Conservation (phyloP, 2,329 filamentous ascomycete species). For the Tolypocladium amazonense region DNA sequence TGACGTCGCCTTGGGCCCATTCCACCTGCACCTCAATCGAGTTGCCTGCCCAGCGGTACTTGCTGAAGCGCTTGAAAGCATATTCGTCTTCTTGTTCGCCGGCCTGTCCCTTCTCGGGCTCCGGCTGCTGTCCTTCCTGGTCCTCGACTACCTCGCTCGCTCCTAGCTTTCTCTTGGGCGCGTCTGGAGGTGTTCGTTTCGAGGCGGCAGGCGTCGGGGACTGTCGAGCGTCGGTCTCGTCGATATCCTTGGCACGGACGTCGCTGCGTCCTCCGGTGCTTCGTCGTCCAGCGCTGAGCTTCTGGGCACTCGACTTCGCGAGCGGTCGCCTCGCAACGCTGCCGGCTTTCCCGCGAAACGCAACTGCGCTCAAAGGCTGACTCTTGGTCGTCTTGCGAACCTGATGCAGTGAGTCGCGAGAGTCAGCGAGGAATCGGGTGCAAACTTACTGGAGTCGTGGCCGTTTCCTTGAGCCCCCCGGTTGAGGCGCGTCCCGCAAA, state of each 20-base stretch:
- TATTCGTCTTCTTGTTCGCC: constrained; percentile 3
- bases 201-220: neutral
- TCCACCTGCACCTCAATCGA: constrained; percentile 19
- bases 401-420: neutral
- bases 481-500: neutral
- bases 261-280: neutral
- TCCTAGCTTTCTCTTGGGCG: neutral
- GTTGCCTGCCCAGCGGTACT: constrained; percentile 18
- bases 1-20: constrained; percentile 18
- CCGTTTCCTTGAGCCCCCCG: neutral
- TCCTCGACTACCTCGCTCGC: neutral
- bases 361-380: neutral
- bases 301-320: neutral
- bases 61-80: constrained; percentile 11
- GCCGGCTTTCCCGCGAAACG: neutral
- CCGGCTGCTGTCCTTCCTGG: neutral
- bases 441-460: neutral
- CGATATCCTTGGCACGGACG: neutral
- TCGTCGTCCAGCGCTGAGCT: neutral
- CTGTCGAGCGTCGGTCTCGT: neutral
- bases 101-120: neutral
- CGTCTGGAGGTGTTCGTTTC: neutral
- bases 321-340: neutral
- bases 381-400: neutral
- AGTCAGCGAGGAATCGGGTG: neutral